phyloP scores from a whole-genome alignment of 2,329 filamentous ascomycete species.

The Ceratocystis harringtonii region DNA sequence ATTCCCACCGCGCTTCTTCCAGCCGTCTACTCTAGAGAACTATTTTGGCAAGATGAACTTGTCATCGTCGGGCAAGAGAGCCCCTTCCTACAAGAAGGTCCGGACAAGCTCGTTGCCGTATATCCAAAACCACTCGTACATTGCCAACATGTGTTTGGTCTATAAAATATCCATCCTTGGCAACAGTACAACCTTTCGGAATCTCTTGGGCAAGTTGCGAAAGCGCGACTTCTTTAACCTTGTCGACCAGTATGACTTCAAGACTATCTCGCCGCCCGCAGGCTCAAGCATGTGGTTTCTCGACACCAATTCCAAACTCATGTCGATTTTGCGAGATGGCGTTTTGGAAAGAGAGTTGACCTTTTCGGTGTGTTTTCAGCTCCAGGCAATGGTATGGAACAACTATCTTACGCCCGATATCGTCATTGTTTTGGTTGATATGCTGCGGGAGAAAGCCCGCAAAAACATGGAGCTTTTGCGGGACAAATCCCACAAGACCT shows the following conservation, averaged over 20 bases:
- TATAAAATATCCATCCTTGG: constrained; percentile 10
- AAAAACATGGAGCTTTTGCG: constrained; percentile 15
- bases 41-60: neutral
- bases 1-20: constrained; percentile 37
- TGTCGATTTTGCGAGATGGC: constrained; percentile 24
- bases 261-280: neutral
- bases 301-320: constrained; percentile 18
- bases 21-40: constrained; percentile 13
- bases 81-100: constrained; percentile 1
- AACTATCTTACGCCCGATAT: constrained; percentile 43
- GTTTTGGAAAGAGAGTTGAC: constrained; percentile 27
- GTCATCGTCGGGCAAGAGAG: neutral
- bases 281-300: constrained; percentile 7
- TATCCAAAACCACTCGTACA: constrained; percentile 5
- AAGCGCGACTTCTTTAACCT: constrained; percentile 9
- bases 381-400: constrained; percentile 48
- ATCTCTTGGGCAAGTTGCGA: neutral
- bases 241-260: constrained; percentile 2
- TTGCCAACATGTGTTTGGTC: constrained; percentile 9
- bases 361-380: constrained; percentile 45
- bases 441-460: constrained; percentile 25
- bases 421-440: constrained; percentile 32
- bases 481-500: neutral
- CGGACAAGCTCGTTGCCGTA: neutral
- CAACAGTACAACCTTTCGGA: neutral